A percentile compares a stretch with the other conserved stretches of the same genome.
These are phyloP conservation scores for Camellia oleifera DNA, from an alignment of 179 eudicot genomes.

Conservation along the genomic window DNA sequence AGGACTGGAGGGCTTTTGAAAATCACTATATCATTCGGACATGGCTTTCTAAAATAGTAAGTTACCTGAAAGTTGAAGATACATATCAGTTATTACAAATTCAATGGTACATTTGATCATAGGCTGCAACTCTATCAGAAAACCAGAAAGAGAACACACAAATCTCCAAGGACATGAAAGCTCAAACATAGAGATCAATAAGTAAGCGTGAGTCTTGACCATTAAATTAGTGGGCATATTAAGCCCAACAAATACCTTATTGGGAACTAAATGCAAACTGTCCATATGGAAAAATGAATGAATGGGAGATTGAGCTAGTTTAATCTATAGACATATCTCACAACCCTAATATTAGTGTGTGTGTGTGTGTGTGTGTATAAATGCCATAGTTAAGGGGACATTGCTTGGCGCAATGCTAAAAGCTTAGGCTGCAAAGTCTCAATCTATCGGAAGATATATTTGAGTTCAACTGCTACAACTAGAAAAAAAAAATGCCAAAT, in stretches of 20 bases:
- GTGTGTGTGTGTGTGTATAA: neutral
- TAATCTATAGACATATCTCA: neutral
- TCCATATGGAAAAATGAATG: neutral
- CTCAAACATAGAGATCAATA: neutral
- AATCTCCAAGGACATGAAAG: neutral
- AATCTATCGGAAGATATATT: neutral
- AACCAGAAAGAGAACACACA: slow-evolving; percentile 10
- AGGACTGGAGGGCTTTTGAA: slow-evolving; percentile 92
- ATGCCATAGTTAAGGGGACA: neutral
- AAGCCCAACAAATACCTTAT: neutral
- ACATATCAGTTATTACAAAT: slow-evolving; percentile 19
- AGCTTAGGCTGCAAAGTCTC: neutral
- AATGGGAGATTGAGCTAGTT: neutral
- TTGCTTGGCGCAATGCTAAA: neutral
- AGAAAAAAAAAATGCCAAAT: neutral
- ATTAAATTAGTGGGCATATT: neutral
- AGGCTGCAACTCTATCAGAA: neutral
- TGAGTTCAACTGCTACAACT: neutral
- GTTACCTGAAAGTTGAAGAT: slow-evolving; percentile 59
- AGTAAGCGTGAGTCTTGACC: neutral
- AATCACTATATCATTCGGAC: slow-evolving; percentile 90
- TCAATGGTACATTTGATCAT: neutral
- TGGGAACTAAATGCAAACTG: neutral
- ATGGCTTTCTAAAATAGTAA: slow-evolving; percentile 87
- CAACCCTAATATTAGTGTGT: neutral